Conservation (phyloP, 2,329 filamentous ascomycete species). For the Sclerotinia subarctica region DNA sequence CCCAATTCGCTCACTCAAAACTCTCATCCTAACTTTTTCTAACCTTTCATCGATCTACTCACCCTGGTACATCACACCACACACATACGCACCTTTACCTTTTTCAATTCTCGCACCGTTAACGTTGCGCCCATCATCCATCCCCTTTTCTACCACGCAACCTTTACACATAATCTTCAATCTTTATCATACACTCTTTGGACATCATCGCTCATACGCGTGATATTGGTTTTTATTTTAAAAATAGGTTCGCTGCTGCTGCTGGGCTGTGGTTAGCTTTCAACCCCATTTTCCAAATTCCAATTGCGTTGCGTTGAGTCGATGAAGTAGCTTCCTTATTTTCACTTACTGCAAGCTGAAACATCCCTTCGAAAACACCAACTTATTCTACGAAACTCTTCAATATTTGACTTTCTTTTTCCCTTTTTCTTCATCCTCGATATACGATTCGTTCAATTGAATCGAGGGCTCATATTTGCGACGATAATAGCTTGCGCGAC, state of each 20-base stretch:
- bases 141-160: constrained; percentile 12
- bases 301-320: constrained; percentile 1
- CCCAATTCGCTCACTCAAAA: neutral
- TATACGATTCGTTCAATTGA: constrained; percentile 9
- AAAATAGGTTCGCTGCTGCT: constrained; percentile 6
- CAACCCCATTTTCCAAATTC: neutral
- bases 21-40: neutral
- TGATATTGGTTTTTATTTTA: neutral
- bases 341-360: constrained; percentile 16
- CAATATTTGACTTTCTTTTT: neutral
- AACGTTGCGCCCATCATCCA: constrained; percentile 6
- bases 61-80: neutral
- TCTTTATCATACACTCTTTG: neutral
- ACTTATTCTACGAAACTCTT: constrained; percentile 5
- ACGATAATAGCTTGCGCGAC: constrained; percentile 10
- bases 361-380: constrained; percentile 14
- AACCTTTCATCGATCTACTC: neutral
- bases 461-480: constrained; percentile 17
- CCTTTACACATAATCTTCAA: neutral
- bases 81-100: neutral
- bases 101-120: constrained; percentile 9
- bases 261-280: constrained; percentile 21
- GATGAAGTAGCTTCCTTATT: neutral
- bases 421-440: constrained; percentile 7
- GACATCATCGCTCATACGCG: neutral